Evolutionary conservation across 352 stramenopile species (phyloP).

Genomic region (Phytophthora fragariae): DNA sequence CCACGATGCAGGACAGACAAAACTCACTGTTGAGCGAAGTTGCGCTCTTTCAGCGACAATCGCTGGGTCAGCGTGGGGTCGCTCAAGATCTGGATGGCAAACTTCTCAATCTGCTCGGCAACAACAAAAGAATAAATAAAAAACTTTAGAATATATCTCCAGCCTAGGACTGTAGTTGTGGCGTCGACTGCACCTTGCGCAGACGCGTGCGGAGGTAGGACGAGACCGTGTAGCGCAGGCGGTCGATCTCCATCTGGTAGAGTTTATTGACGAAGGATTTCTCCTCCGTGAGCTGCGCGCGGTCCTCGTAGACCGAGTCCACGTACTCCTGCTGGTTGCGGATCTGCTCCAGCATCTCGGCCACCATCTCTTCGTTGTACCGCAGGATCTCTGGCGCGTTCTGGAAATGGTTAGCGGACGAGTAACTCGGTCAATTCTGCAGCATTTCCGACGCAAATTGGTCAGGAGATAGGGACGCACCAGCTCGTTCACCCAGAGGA

Average conservation of each 20-base stretch:
- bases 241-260: constrained; percentile 92
- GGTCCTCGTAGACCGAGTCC: constrained; percentile 79
- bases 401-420: constrained; percentile 33
- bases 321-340: constrained; percentile 90
- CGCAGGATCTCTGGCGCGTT: constrained; percentile 81
- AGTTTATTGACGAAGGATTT: constrained; percentile 86
- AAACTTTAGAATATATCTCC: not conserved
- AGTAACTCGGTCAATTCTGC: constrained; percentile 26
- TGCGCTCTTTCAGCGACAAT: constrained; percentile 75
- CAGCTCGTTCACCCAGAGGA: constrained; percentile 85
- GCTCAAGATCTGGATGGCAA: constrained; percentile 66
- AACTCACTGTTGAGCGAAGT: constrained; percentile 76
- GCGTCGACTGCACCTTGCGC: constrained; percentile 52
- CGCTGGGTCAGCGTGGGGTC: constrained; percentile 54
- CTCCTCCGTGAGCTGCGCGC: constrained; percentile 71
- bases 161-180: not conserved
- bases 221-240: constrained; percentile 84
- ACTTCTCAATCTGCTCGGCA: constrained; percentile 72
- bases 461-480: constrained; percentile 34
- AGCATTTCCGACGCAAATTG: constrained; percentile 3
- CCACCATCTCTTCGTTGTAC: constrained; percentile 82
- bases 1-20: constrained; percentile 10
- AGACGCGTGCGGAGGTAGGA: constrained; percentile 85
- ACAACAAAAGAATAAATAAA: too few relatives aligned
- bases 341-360: constrained; percentile 87